phyloP scores from a whole-genome alignment of 1,284 basidiomycete genomes.

The Cutaneotrichosporon curvatum region DNA sequence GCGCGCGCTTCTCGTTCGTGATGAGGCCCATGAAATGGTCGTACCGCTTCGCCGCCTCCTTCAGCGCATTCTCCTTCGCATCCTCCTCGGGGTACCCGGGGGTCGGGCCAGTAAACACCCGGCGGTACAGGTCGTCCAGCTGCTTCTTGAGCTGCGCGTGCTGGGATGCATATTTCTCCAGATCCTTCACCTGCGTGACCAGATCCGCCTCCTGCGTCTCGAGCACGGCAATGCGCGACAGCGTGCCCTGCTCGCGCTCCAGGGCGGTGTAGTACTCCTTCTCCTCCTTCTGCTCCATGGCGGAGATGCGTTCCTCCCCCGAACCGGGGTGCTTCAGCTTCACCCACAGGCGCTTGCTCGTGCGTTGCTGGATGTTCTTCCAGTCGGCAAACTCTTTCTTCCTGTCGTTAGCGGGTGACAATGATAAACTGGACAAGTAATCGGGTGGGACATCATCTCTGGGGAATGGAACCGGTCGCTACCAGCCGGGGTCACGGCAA shows the following conservation, averaged over 20 bases:
- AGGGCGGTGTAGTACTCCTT: conserved; percentile 23
- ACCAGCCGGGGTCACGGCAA: too few species aligned
- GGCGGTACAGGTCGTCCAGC: conserved; percentile 15
- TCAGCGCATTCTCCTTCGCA: conserved; percentile 11
- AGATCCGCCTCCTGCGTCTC: conserved; percentile 11
- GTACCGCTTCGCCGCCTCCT: conserved; percentile 3
- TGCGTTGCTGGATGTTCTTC: conserved; percentile 19
- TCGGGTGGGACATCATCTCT: background rate
- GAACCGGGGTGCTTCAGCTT: conserved; percentile 17
- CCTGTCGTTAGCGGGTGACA: background rate
- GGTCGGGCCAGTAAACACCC: conserved; percentile 18
- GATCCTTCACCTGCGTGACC: conserved; percentile 4
- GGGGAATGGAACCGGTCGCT: too few species aligned
- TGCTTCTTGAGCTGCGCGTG: conserved; percentile 10
- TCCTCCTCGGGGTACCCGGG: conserved; percentile 22
- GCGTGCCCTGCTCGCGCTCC: conserved; percentile 13
- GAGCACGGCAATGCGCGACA: conserved; percentile 18
- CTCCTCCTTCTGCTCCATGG: conserved; percentile 23
- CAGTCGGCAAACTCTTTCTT: conserved; percentile 20
- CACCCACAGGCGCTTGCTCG: conserved; percentile 20
- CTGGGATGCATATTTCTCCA: conserved; percentile 7
- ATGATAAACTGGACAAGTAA: too few species aligned
- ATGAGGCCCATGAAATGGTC: conserved; percentile 11
- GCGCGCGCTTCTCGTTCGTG: conserved; percentile 20
- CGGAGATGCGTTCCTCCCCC: conserved; percentile 5